Conservation (phyloP, 805 yeast genomes). For the Barnettozyma populi region DNA sequence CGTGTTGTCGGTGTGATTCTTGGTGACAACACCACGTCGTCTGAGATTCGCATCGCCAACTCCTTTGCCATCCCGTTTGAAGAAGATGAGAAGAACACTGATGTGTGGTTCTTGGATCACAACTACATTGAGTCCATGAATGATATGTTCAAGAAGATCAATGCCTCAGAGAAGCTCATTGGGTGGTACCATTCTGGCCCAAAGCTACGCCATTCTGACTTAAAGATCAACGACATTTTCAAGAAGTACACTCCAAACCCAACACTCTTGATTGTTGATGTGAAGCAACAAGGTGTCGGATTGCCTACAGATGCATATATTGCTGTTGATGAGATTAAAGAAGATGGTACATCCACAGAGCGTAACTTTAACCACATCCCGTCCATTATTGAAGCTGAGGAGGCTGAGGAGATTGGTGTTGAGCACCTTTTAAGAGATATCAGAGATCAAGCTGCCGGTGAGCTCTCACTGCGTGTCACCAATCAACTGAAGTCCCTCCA, state of each 20-base stretch:
- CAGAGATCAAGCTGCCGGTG: slow-evolving; percentile 95
- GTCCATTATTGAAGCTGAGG: slow-evolving; percentile 91
- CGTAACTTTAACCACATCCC: slow-evolving; percentile 92
- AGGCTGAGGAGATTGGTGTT: slow-evolving; percentile 98
- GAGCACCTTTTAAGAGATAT: slow-evolving; percentile 93
- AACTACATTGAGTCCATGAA: slow-evolving; percentile 94
- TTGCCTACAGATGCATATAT: slow-evolving; percentile 94
- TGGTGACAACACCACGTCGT: slow-evolving; percentile 57
- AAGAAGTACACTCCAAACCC: slow-evolving; percentile 80
- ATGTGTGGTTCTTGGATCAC: slow-evolving; percentile 96
- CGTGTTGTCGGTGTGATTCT: slow-evolving; percentile 92
- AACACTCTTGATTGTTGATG: slow-evolving; percentile 84
- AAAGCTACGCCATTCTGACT: slow-evolving; percentile 78
- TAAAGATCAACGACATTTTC: slow-evolving; percentile 86
- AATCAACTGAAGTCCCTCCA: slow-evolving; percentile 83
- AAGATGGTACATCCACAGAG: slow-evolving; percentile 91
- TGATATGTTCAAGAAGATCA: slow-evolving; percentile 95
- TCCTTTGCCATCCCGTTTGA: slow-evolving; percentile 97
- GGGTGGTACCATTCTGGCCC: slow-evolving; percentile 99
- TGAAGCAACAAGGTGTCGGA: slow-evolving; percentile 67
- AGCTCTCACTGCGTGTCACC: slow-evolving; percentile 78
- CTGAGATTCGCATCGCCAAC: slow-evolving; percentile 69
- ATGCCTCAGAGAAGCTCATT: slow-evolving; percentile 90
- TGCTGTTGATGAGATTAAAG: slow-evolving; percentile 92
- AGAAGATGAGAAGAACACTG: slow-evolving; percentile 87